Evolutionary conservation across 129 eudicot genomes (phyloP), one percentile per base, ranked within the genome.

Genomic region (Tagetes patula): DNA sequence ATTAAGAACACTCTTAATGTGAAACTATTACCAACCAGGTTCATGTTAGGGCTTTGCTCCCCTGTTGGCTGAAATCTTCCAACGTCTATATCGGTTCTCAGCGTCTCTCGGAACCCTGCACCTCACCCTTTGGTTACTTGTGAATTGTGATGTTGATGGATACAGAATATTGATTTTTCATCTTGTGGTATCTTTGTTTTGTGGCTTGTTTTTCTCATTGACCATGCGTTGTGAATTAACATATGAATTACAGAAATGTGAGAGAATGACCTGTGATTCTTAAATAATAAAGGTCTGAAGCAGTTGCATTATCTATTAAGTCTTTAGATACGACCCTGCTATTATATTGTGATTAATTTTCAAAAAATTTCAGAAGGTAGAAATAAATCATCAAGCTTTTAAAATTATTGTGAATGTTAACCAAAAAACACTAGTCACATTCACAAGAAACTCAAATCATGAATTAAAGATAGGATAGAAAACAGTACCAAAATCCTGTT

Each of bases 21-120:
- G 96, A 90, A 34, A 90, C 95, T 69, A 90, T 79, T 14, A 90
- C 87, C 65, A 90, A 54, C 87, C 65, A 90, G 48, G 81, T 90
- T 90, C 96, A 90, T 85, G 59, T 87, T 90, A 0, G 96, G 96
- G 73, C 91, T 90, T 53, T 87, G 91, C 60, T 90, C 77, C 37
- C 93, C 96, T 1, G 96, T 95, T 67, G 96, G 96, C 80, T 87
- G 95, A 75, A 90, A 90, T 47, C 96, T 75, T 78, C 96, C 96
- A 0, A 87, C 84, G 70, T 90, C 96, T 4, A 90, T 90, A 49
- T 90, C 96, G 8, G 83, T 88, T 74, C 93, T 87, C 1, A 90
- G 78, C 0, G 96, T 90, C 74, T 90, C 96, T 75, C 96, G 84
- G 69, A 90, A 90, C 58, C 96, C 96, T 90, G 85, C 79, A 75